A percentile compares a stretch with the other conserved stretches of the same genome.
These are phyloP conservation scores for Psophocarpus tetragonolobus DNA, from an alignment of 306 rosid genomes.

Conservation along the genomic window DNA sequence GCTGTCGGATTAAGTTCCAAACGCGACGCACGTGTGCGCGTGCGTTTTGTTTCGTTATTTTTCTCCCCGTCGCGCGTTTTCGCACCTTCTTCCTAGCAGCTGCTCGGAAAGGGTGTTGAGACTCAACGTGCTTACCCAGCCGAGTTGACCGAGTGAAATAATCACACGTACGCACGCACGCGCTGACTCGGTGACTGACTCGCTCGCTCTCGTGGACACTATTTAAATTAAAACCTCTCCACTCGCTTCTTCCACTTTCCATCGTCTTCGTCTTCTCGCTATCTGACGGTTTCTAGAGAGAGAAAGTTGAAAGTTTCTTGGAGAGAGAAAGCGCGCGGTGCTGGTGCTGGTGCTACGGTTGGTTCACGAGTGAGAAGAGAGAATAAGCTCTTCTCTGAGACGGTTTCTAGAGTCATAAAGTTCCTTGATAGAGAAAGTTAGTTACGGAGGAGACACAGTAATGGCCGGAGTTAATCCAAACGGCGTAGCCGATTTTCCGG, in stretches of 20 bases:
- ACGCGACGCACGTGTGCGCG: conserved; percentile 43
- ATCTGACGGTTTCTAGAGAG: conserved; percentile 32
- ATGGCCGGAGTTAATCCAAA: conserved; percentile 65
- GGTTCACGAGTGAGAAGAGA: neutral
- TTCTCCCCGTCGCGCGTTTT: conserved; percentile 56
- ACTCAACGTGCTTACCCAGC: conserved; percentile 18
- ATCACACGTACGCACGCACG: neutral
- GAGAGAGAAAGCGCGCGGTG: conserved; percentile 30
- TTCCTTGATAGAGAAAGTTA: neutral
- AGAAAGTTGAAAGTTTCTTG: conserved; percentile 7
- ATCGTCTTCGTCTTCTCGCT: neutral
- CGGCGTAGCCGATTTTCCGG: conserved; percentile 64
- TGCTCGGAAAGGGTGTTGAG: conserved; percentile 41
- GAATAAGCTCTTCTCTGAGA: neutral
- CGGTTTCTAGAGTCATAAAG: conserved; percentile 38
- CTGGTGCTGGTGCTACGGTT: no score
- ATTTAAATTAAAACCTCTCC: conserved; percentile 26
- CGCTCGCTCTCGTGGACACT: neutral
- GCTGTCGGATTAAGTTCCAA: conserved; percentile 40
- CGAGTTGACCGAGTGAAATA: conserved; percentile 22
- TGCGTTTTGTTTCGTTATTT: neutral
- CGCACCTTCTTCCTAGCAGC: conserved; percentile 55
- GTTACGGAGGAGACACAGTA: neutral
- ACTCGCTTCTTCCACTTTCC: conserved; percentile 27
- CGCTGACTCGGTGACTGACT: conserved; percentile 25